These are phyloP conservation scores for Beauveria rudraprayagi DNA, from an alignment of 2,329 filamentous ascomycete species.

Conservation along the genomic window DNA sequence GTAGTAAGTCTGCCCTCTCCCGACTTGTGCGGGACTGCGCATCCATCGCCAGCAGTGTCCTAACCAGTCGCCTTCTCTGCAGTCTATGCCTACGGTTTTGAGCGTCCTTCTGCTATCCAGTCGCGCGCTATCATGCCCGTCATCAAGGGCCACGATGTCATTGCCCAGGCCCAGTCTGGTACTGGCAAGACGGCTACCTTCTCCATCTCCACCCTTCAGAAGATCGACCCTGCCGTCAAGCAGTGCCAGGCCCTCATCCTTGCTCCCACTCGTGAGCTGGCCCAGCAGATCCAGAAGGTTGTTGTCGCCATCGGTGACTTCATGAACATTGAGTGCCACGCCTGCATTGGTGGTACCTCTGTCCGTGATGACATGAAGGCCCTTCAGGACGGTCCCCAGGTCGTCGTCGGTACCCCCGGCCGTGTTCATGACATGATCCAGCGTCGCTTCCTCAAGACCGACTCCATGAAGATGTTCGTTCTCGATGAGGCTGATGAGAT, in stretches of 20 bases:
- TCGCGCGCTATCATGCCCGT: slow-evolving; percentile 99
- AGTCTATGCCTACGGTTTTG: slow-evolving; percentile 99
- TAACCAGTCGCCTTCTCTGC: slow-evolving; percentile 16
- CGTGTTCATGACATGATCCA: slow-evolving; percentile 99
- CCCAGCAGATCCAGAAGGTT: slow-evolving; percentile 99
- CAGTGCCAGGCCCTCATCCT: slow-evolving; percentile 97
- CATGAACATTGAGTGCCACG: slow-evolving; percentile 99
- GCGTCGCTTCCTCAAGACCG: slow-evolving; percentile 92
- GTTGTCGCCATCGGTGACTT: slow-evolving; percentile 98
- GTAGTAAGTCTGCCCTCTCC: slow-evolving; percentile 44
- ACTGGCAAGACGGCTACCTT: slow-evolving; percentile 99
- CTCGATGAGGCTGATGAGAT: slow-evolving; percentile 99
- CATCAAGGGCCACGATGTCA: slow-evolving; percentile 99
- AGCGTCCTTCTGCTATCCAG: slow-evolving; percentile 98
- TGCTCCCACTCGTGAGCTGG: slow-evolving; percentile 94
- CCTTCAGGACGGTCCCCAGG: slow-evolving; percentile 89
- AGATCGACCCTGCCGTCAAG: slow-evolving; percentile 93
- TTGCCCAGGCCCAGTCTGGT: slow-evolving; percentile 98
- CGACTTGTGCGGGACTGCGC: slow-evolving; percentile 11
- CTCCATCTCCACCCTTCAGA: slow-evolving; percentile 98
- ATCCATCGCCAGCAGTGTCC: slow-evolving; percentile 9
- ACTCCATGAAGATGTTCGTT: slow-evolving; percentile 99
- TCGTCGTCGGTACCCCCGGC: slow-evolving; percentile 95
- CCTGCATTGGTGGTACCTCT: slow-evolving; percentile 97
- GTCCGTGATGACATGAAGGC: slow-evolving; percentile 99